These are phyloP conservation scores for Pleomassaria siparia DNA, from an alignment of 2,329 filamentous ascomycete genomes.

Conservation along the genomic window DNA sequence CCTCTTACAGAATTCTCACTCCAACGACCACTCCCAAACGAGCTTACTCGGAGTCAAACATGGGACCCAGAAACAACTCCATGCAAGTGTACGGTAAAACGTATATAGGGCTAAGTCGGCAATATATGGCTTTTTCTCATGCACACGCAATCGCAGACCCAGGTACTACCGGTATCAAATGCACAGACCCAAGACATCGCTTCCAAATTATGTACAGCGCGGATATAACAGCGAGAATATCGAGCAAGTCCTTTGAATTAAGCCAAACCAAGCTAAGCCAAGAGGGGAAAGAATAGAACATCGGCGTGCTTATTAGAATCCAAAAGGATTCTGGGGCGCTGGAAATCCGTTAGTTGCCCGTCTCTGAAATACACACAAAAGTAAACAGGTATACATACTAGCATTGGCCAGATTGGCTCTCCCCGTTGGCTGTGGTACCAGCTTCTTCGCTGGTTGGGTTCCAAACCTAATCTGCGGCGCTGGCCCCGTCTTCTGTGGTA, in stretches of 20 bases:
- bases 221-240: conserved; percentile 7
- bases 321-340: conserved; percentile 72
- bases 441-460: conserved; percentile 70
- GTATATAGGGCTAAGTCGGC: conserved; percentile 3
- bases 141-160: no score
- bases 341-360: conserved; percentile 32
- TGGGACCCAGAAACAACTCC: conserved; percentile 3
- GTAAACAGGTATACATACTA: conserved; percentile 68
- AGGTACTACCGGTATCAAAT: background rate
- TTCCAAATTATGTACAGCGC: conserved; percentile 20
- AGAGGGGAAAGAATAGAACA: background rate
- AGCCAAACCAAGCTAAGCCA: no score
- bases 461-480: conserved; percentile 89
- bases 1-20: background rate
- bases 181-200: background rate
- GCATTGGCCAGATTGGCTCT: conserved; percentile 91
- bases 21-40: background rate
- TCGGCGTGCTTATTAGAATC: conserved; percentile 55
- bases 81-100: conserved; percentile 5
- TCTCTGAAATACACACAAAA: background rate
- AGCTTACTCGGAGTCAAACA: background rate
- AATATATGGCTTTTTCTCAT: conserved; percentile 1
- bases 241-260: background rate
- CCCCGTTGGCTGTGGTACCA: conserved; percentile 84
- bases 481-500: conserved; percentile 81